A percentile compares a stretch with the other conserved stretches of the same genome.
Evolutionary conservation across 2,329 filamentous ascomycete species (phyloP).

Genomic region (Dactylonectria macrodidyma): DNA sequence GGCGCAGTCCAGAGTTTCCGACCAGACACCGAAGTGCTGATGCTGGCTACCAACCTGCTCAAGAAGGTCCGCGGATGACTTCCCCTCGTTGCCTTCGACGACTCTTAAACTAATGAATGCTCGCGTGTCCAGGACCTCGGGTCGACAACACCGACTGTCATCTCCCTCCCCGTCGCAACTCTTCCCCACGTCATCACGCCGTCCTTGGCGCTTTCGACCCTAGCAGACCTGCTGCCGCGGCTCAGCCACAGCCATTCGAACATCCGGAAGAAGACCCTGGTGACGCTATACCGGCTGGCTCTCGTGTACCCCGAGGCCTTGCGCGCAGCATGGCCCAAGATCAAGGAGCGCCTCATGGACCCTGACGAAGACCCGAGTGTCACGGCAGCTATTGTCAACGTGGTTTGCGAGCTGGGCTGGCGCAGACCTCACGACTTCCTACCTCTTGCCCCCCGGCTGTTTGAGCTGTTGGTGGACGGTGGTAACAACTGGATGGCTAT

Average conservation of each 20-base stretch:
- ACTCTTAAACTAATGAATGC: conserved; percentile 7
- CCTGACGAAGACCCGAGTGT: conserved; percentile 92
- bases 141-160: conserved; percentile 79
- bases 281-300: conserved; percentile 92
- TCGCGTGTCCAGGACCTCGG: conserved; percentile 72
- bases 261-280: conserved; percentile 95
- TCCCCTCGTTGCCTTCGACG: background rate
- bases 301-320: conserved; percentile 97
- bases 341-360: conserved; percentile 94
- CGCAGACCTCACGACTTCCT: conserved; percentile 94
- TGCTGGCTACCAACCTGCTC: conserved; percentile 95
- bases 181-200: conserved; percentile 97
- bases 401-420: conserved; percentile 96
- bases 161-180: conserved; percentile 88
- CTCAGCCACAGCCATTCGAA: conserved; percentile 88
- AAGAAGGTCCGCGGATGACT: conserved; percentile 78
- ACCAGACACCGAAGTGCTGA: conserved; percentile 94
- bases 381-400: conserved; percentile 95
- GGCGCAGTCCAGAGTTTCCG: conserved; percentile 97
- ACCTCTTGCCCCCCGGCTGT: conserved; percentile 89
- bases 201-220: conserved; percentile 89
- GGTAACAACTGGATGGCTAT: conserved; percentile 99
- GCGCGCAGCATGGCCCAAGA: conserved; percentile 94
- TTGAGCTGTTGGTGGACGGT: conserved; percentile 91
- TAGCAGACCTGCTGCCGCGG: conserved; percentile 88